Conservation (phyloP, 257 asterid genomes). For the Scutellaria baicalensis region DNA sequence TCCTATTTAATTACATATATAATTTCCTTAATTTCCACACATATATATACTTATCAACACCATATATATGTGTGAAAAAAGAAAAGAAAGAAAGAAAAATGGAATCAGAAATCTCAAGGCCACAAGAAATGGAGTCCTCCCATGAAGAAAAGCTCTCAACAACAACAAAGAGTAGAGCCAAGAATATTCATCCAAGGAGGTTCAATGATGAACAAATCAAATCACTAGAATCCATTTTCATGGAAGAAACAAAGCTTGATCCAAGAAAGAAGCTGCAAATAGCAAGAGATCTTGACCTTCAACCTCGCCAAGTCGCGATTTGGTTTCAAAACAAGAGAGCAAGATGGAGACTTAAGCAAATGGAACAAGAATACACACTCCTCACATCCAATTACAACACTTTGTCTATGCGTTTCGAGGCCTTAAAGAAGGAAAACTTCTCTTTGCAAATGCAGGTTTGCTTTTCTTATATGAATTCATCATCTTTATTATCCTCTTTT, state of each 20-base stretch:
- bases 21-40: not conserved
- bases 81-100: slow-evolving; percentile 21
- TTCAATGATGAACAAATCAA: slow-evolving; percentile 37
- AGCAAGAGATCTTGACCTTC: slow-evolving; percentile 40
- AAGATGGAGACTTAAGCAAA: slow-evolving; percentile 42
- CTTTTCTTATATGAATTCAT: not conserved
- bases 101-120: slow-evolving; percentile 34
- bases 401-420: slow-evolving; percentile 18
- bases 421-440: slow-evolving; percentile 33
- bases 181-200: slow-evolving; percentile 21
- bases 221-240: slow-evolving; percentile 40
- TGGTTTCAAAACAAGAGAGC: slow-evolving; percentile 61
- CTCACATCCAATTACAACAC: slow-evolving; percentile 29
- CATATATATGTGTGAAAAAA: no score
- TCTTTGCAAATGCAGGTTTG: slow-evolving; percentile 36
- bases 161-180: slow-evolving; percentile 16
- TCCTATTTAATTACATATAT: slow-evolving; percentile 1
- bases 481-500: no score
- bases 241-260: slow-evolving; percentile 36
- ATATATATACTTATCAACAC: not conserved
- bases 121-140: slow-evolving; percentile 7
- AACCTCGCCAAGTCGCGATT: slow-evolving; percentile 51
- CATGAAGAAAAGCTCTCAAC: not conserved
- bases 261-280: slow-evolving; percentile 30
- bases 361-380: slow-evolving; percentile 36